Conservation (phyloP, 108 stramenopile species). For the Cafeteria roenbergensis region DNA sequence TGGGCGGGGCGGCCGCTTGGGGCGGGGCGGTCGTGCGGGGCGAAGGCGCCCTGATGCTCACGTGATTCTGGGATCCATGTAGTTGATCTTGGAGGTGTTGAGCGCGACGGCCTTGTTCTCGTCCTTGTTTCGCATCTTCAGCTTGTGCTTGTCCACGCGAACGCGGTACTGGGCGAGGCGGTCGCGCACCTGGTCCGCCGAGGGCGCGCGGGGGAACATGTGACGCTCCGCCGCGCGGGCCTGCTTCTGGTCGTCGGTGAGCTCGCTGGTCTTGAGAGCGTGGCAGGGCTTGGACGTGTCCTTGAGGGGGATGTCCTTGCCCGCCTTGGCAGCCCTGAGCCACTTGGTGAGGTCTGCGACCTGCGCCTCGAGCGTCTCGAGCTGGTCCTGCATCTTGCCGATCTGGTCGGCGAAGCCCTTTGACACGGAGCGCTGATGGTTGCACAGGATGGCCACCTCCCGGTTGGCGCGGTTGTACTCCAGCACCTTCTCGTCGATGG, state of each 20-base stretch:
- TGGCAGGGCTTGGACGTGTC: background rate
- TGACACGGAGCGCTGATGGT: constrained; percentile 92
- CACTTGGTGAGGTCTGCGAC: constrained; percentile 65
- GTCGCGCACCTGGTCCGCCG: constrained; percentile 61
- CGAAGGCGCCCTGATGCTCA: too few relatives aligned
- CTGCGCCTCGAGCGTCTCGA: constrained; percentile 70
- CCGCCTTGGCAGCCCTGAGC: constrained; percentile 44
- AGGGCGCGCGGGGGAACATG: constrained; percentile 70
- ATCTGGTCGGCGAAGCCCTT: constrained; percentile 75
- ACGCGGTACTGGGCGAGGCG: constrained; percentile 62
- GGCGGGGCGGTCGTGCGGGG: too few relatives aligned
- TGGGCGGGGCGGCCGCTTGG: too few relatives aligned
- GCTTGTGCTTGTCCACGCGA: constrained; percentile 72
- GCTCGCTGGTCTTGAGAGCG: constrained; percentile 45
- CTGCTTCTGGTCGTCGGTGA: constrained; percentile 47
- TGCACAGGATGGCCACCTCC: constrained; percentile 95
- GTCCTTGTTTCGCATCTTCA: constrained; percentile 88
- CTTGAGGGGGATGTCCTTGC: constrained; percentile 61
- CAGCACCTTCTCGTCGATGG: constrained; percentile 68
- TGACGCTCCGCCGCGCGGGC: constrained; percentile 66
- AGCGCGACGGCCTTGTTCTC: constrained; percentile 96
- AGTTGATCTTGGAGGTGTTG: constrained; percentile 91
- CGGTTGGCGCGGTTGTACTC: constrained; percentile 98
- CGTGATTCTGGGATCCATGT: constrained; percentile 98
- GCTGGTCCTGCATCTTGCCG: constrained; percentile 54